Conservation (phyloP, 2,329 filamentous ascomycete genomes). For the Colletotrichum lentis region DNA sequence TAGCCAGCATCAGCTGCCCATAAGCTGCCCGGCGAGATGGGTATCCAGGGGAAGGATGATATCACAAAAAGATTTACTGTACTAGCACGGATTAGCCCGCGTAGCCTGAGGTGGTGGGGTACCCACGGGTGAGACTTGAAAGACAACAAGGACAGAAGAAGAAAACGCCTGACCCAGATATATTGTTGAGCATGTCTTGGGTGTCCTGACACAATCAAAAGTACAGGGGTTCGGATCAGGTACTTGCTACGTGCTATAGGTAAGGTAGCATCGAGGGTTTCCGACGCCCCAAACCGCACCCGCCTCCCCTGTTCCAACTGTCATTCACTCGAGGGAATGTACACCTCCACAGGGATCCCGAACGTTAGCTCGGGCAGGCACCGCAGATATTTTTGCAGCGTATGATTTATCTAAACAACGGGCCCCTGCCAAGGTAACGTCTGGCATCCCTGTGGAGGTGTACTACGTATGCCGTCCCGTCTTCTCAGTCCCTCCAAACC, state of each 20-base stretch:
- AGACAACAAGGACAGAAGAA: background rate
- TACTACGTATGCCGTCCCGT: background rate
- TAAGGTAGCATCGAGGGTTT: background rate
- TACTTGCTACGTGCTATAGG: background rate
- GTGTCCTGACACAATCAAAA: too few relatives aligned
- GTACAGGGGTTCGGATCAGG: background rate
- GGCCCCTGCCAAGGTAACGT: too few relatives aligned
- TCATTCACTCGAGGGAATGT: background rate
- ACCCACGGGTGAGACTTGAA: background rate
- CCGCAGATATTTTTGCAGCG: too few relatives aligned
- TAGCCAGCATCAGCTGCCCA: background rate
- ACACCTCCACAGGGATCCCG: too few relatives aligned
- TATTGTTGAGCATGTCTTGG: background rate
- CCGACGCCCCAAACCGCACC: background rate
- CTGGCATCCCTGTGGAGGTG: too few relatives aligned
- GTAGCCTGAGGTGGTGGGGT: background rate
- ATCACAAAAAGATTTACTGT: background rate
- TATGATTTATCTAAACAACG: too few relatives aligned
- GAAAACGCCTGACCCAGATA: constrained; percentile 15
- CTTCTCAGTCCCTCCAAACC: background rate
- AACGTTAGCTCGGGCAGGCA: too few relatives aligned
- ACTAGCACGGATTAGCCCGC: background rate
- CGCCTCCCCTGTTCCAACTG: background rate
- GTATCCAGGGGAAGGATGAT: background rate
- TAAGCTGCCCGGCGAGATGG: background rate